These are phyloP conservation scores for Ceraceosorus guamensis DNA, from an alignment of 1,284 basidiomycete genomes.

Conservation along the genomic window DNA sequence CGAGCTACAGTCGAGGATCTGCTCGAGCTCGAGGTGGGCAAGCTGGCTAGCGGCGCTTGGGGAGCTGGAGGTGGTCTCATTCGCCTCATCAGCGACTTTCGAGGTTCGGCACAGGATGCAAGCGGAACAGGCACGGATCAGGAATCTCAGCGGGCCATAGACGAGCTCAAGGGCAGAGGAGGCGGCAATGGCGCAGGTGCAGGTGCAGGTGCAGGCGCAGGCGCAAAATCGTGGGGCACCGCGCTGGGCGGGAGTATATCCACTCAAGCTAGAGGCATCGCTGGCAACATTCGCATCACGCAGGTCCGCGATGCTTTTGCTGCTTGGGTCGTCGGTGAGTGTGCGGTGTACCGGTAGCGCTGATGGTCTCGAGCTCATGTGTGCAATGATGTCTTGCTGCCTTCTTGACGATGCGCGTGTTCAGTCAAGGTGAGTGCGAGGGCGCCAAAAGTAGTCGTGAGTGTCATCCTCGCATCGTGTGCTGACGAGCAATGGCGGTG, in stretches of 20 bases:
- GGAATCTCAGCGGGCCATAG: background rate
- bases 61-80: background rate
- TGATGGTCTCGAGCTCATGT: background rate
- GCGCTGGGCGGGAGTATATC: background rate
- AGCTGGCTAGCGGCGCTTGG: background rate
- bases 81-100: background rate
- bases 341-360: background rate
- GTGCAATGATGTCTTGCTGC: background rate
- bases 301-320: background rate
- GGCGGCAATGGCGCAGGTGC: conserved; percentile 18
- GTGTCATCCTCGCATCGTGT: too few relatives aligned
- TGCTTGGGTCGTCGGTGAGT: background rate
- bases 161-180: conserved; percentile 7
- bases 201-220: conserved; percentile 7
- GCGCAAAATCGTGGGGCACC: background rate
- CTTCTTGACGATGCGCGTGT: too few relatives aligned
- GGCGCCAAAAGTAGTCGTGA: too few relatives aligned
- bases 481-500: too few relatives aligned
- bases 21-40: background rate
- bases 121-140: background rate
- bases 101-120: background rate
- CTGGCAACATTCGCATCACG: background rate
- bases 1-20: background rate
- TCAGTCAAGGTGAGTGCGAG: too few relatives aligned
- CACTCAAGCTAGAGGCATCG: background rate